These are phyloP conservation scores for Colletotrichum lini DNA, from an alignment of 2,329 filamentous ascomycete genomes.

Conservation along the genomic window DNA sequence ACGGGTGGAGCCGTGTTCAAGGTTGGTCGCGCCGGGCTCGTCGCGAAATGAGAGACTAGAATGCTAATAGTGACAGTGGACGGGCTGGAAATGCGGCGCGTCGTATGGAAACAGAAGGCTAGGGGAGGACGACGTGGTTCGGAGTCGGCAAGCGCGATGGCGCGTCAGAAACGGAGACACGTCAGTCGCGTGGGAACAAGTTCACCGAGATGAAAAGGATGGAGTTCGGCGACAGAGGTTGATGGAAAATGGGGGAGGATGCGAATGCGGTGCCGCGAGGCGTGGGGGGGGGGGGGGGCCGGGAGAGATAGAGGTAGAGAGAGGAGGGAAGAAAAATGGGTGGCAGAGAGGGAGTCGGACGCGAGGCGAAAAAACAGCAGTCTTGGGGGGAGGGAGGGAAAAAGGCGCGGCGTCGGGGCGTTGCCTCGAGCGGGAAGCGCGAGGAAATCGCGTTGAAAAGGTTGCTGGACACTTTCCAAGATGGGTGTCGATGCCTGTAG, in stretches of 20 bases:
- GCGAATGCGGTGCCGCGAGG: constrained; percentile 41
- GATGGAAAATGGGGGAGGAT: constrained; percentile 18
- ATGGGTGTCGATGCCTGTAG: constrained; percentile 72
- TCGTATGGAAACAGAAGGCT: constrained; percentile 18
- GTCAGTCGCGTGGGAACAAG: constrained; percentile 38
- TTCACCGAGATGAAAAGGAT: constrained; percentile 41
- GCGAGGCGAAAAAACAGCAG: constrained; percentile 61
- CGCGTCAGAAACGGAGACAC: constrained; percentile 32
- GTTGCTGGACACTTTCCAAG: constrained; percentile 66
- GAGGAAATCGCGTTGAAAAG: constrained; percentile 69
- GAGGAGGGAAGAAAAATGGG: constrained; percentile 35
- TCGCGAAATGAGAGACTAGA: constrained; percentile 43
- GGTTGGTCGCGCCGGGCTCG: constrained; percentile 40
- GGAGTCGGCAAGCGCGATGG: constrained; percentile 31
- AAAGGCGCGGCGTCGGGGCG: constrained; percentile 58
- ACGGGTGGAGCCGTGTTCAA: constrained; percentile 38
- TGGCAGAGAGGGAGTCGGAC: constrained; percentile 47
- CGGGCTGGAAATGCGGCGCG: constrained; percentile 38
- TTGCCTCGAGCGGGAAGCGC: constrained; percentile 59
- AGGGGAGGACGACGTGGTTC: constrained; percentile 29
- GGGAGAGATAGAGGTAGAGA: no score
- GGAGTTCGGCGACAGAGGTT: constrained; percentile 32
- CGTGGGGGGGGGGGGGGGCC: constrained; percentile 30
- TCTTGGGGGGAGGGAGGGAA: constrained; percentile 48
- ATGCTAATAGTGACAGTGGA: constrained; percentile 32